phyloP scores from a whole-genome alignment of 768 basidiomycete species.

The Termitomyces sp. region DNA sequence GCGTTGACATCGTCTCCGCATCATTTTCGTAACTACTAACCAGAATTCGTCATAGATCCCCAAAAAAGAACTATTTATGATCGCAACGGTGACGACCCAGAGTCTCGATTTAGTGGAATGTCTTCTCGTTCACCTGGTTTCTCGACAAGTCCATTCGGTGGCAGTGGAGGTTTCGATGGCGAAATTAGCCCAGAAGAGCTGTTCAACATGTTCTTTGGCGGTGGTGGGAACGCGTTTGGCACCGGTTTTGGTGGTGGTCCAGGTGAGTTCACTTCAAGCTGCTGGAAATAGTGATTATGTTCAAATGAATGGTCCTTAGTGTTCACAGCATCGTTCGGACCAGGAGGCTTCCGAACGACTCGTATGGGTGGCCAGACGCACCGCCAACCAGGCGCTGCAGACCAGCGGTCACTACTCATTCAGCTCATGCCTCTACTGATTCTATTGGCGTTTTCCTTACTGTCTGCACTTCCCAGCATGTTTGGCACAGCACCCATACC shows the following conservation, averaged over 20 bases:
- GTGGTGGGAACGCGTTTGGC: conserved; percentile 50
- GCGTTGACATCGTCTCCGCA: neutral
- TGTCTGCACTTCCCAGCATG: conserved; percentile 75
- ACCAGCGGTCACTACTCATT: conserved; percentile 58
- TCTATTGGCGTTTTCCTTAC: conserved; percentile 77
- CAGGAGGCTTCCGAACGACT: conserved; percentile 75
- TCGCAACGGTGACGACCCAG: conserved; percentile 82
- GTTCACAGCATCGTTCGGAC: conserved; percentile 76
- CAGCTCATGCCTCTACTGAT: conserved; percentile 84
- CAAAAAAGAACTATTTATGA: conserved; percentile 90
- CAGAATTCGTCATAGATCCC: conserved; percentile 45
- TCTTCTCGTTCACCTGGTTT: conserved; percentile 50
- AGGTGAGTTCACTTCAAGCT: conserved; percentile 25
- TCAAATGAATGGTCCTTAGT: conserved; percentile 29
- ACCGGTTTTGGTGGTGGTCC: conserved; percentile 53
- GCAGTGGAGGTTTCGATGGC: conserved; percentile 58
- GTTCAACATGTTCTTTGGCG: conserved; percentile 99
- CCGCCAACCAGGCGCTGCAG: conserved; percentile 25
- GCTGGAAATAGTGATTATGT: conserved; percentile 4
- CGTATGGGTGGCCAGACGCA: conserved; percentile 44
- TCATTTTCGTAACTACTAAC: neutral
- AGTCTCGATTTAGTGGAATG: conserved; percentile 73
- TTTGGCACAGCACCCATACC: conserved; percentile 64
- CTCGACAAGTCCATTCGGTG: conserved; percentile 43
- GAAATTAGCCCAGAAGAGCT: conserved; percentile 95